Conservation (phyloP, 176 grass and related monocot species). For the Musa schizocarpa region DNA sequence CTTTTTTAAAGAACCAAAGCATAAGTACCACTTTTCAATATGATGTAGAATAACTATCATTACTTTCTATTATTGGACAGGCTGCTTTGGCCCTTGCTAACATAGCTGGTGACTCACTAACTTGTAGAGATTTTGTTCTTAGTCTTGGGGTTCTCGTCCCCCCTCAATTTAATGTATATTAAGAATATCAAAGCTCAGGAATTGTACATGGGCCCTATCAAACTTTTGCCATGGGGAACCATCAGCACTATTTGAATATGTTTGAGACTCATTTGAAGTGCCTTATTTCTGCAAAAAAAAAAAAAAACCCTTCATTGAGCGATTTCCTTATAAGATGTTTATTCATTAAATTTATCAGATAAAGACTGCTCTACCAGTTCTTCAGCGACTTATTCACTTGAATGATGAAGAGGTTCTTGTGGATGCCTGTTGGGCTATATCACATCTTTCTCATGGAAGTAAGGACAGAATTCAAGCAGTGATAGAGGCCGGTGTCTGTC, state of each 20-base stretch:
- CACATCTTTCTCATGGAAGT: constrained; percentile 33
- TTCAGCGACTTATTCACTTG: constrained; percentile 52
- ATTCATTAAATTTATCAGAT: too few relatives aligned
- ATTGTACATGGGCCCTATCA: constrained; percentile 59
- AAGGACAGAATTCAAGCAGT: constrained; percentile 37
- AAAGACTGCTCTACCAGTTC: constrained; percentile 44
- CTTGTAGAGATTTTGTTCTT: constrained; percentile 55
- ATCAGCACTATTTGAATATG: constrained; percentile 38
- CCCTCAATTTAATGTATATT: constrained; percentile 51
- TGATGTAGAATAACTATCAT: neutral
- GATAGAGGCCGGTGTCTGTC: constrained; percentile 40
- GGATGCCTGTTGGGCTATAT: constrained; percentile 64
- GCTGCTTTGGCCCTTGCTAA: constrained; percentile 71
- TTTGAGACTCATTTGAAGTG: neutral
- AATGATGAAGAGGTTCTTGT: constrained; percentile 63
- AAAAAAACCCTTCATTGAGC: too few relatives aligned
- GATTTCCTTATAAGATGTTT: too few relatives aligned
- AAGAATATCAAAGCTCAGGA: constrained; percentile 71
- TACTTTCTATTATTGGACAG: constrained; percentile 25
- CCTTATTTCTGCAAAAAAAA: neutral
- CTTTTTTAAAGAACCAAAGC: too few relatives aligned
- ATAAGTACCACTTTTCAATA: too few relatives aligned
- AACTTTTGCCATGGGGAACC: constrained; percentile 69
- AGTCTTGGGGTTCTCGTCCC: constrained; percentile 37
- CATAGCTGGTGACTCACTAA: constrained; percentile 54